phyloP scores from a whole-genome alignment of 2,329 filamentous ascomycete species.

The Cordyceps javanica region DNA sequence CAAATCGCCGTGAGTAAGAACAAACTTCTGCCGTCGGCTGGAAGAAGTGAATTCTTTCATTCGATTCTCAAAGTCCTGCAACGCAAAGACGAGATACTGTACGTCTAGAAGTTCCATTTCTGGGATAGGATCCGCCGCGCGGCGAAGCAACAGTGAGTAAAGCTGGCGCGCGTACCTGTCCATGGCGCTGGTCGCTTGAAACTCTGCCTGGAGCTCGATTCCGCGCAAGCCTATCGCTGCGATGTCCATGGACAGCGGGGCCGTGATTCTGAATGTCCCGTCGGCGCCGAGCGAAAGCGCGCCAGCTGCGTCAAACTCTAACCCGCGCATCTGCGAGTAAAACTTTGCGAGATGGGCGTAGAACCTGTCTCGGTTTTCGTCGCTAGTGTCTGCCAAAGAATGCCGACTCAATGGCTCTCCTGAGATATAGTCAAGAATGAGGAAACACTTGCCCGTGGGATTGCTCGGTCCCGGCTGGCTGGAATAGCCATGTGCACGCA shows the following conservation, averaged over 20 bases:
- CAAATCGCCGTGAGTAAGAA: constrained; percentile 9
- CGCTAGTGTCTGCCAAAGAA: background rate
- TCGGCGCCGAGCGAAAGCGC: background rate
- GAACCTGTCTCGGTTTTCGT: background rate
- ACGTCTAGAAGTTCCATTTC: background rate
- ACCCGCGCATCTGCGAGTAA: constrained; percentile 2
- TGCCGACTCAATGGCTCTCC: background rate
- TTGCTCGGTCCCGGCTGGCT: background rate
- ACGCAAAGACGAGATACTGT: constrained; percentile 3
- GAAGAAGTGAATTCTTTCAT: background rate
- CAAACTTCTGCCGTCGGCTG: background rate
- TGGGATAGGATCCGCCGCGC: background rate
- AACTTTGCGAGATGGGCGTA: background rate
- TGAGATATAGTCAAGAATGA: background rate
- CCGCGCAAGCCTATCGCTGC: background rate
- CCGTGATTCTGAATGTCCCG: background rate
- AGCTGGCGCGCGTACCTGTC: background rate
- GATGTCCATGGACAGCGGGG: constrained; percentile 1
- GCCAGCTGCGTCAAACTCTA: constrained; percentile 1
- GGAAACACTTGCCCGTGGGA: background rate
- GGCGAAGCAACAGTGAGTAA: background rate
- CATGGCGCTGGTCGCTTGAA: background rate
- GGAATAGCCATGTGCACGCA: background rate
- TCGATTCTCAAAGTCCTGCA: background rate
- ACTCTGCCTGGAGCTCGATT: background rate